Evolutionary conservation across 2,329 filamentous ascomycete species (phyloP).

Genomic region (Penicillium sp.): DNA sequence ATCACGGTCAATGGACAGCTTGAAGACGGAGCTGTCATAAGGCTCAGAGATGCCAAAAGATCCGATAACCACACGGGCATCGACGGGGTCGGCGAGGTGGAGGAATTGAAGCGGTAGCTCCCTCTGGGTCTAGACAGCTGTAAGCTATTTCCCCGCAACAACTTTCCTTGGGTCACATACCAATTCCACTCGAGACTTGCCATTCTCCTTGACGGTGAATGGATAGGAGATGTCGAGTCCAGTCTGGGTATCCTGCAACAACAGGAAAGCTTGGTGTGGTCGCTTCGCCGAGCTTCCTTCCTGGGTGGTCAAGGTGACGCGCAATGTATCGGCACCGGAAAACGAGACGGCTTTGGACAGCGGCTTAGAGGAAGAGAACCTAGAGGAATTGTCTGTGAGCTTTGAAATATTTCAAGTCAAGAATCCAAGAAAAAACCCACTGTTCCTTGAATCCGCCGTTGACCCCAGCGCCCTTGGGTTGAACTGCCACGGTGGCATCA

Average conservation of each 20-base stretch:
- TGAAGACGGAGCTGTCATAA: constrained; percentile 69
- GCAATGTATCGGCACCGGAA: constrained; percentile 69
- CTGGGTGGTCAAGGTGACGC: constrained; percentile 76
- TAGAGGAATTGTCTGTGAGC: constrained; percentile 32
- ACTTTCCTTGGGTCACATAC: constrained; percentile 52
- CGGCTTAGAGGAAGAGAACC: constrained; percentile 59
- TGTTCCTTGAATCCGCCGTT: constrained; percentile 55
- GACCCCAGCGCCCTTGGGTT: constrained; percentile 59
- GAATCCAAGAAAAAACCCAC: constrained; percentile 35
- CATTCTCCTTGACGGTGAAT: constrained; percentile 78
- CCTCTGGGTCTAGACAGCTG: constrained; percentile 67
- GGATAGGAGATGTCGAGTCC: constrained; percentile 86
- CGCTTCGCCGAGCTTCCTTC: constrained; percentile 76
- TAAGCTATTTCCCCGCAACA: constrained; percentile 10
- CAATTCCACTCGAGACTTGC: constrained; percentile 80
- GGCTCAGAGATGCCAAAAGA: constrained; percentile 76
- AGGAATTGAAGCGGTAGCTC: constrained; percentile 85
- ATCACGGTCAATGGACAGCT: constrained; percentile 66
- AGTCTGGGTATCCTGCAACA: constrained; percentile 69
- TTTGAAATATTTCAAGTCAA: neutral
- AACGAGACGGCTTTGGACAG: constrained; percentile 65
- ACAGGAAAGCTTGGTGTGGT: constrained; percentile 90
- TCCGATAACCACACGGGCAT: constrained; percentile 78
- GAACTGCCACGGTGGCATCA: constrained; percentile 62
- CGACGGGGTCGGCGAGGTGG: constrained; percentile 63